Conservation (phyloP, 1,284 basidiomycete species). For the Irpex sp. region DNA sequence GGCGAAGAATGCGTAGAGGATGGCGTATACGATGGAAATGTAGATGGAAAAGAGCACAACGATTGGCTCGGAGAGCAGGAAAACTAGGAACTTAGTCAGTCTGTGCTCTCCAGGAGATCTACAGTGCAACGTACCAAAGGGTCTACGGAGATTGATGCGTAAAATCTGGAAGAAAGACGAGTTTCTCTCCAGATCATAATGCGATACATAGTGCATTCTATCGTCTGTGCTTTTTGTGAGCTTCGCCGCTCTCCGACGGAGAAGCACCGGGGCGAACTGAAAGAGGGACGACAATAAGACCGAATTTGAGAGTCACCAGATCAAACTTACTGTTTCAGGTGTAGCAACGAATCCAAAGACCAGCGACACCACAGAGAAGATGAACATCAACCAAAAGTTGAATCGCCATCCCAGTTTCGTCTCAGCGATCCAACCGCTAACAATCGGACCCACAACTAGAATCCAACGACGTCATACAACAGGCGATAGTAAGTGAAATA, state of each 20-base stretch:
- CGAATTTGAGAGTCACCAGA: not conserved
- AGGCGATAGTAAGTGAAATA: not conserved
- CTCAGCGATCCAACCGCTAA: slow-evolving; percentile 59
- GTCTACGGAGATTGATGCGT: slow-evolving; percentile 49
- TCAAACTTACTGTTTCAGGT: slow-evolving; percentile 43
- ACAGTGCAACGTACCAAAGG: slow-evolving; percentile 44
- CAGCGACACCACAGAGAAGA: slow-evolving; percentile 48
- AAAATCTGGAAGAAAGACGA: slow-evolving; percentile 39
- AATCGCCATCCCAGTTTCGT: slow-evolving; percentile 59
- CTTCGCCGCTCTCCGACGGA: slow-evolving; percentile 51
- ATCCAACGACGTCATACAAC: not conserved
- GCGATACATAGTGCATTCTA: slow-evolving; percentile 45
- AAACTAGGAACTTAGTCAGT: slow-evolving; percentile 33
- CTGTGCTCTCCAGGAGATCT: not conserved
- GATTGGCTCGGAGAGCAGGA: slow-evolving; percentile 67
- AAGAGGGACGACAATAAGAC: not conserved
- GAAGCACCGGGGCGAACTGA: slow-evolving; percentile 67
- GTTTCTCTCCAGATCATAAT: slow-evolving; percentile 48
- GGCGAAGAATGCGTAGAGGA: slow-evolving; percentile 55
- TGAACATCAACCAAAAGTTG: slow-evolving; percentile 71
- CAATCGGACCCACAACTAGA: slow-evolving; percentile 57
- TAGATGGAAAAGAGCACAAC: slow-evolving; percentile 66
- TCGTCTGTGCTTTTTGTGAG: slow-evolving; percentile 44
- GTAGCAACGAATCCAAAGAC: slow-evolving; percentile 41
- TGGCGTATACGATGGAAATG: slow-evolving; percentile 63